Evolutionary conservation across 441 rosid genomes (phyloP), one percentile per base, ranked within the genome.

Genomic region (Brassica hybrid): DNA sequence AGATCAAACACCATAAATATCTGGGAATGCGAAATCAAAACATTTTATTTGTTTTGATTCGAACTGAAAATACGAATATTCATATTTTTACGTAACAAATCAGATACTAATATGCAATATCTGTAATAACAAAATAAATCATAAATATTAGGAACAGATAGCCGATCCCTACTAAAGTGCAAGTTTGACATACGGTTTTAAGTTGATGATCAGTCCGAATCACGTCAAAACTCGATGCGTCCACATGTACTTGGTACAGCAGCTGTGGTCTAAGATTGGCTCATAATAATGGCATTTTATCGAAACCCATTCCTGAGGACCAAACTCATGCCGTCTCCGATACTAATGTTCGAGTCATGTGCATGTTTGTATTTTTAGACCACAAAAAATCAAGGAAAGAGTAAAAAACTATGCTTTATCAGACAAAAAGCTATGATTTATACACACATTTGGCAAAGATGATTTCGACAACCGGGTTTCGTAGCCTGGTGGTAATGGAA

Each of bases 281-380:
- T 56, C 61, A 56, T 56, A 3, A n/a, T 23, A 45, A 21, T 66
- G 58, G 38, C 11, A 7, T 13, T 66, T 21, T 23, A 66, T 23
- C 36, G 4, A 67, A 45, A 17, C 38, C 13, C 13, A 48, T 48
- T 45, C 17, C 41, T 67, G 13, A 54, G 50, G 50, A 11, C 30
- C 72, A 16, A 69, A 45, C 63, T 69, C 63, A 69, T 54, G 45
- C 30, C 4, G 27, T 16, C 61, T 68, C 72, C 11, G 9, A 6
- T 8, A 1, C 10, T 4, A 14, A 9, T 27, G 36, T 34, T 45
- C 19, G 19, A 21, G 8, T 58, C 62, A 56, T 56, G 25, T 56
- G 60, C 25, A 7, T 18, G 12, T 27, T 43, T 36, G 34, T 58
- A 34, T 14, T 57, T 56, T 34, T 7, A 69, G 18, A 70, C 52